Conservation (phyloP, 1,284 basidiomycete species). For the Leccinum brunneo-olivaceum region DNA sequence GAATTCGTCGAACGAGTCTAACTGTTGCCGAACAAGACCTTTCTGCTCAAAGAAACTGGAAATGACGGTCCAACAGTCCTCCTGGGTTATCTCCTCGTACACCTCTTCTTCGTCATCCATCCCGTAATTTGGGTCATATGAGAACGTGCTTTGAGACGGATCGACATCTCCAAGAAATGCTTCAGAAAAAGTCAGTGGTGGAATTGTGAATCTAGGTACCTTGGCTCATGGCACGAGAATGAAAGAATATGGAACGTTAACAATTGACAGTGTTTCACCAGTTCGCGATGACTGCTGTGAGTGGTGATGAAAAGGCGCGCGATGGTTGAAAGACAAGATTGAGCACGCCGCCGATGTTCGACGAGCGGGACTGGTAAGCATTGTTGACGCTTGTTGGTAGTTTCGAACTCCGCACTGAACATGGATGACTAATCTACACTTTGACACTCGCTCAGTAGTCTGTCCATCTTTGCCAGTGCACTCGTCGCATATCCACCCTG, state of each 20-base stretch:
- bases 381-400: conserved; percentile 25
- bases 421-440: conserved; percentile 11
- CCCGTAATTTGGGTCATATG: conserved; percentile 50
- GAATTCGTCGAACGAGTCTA: conserved; percentile 99
- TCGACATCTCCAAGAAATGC: conserved; percentile 36
- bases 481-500: conserved; percentile 55
- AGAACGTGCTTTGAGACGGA: conserved; percentile 43
- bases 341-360: conserved; percentile 15
- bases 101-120: conserved; percentile 60
- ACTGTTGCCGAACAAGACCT: conserved; percentile 95
- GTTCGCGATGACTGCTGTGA: neutral
- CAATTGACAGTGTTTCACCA: conserved; percentile 1
- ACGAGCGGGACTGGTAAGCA: conserved; percentile 20
- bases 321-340: conserved; percentile 9
- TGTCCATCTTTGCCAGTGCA: conserved; percentile 51
- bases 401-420: conserved; percentile 14
- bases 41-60: conserved; percentile 96
- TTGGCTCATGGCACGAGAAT: conserved; percentile 29
- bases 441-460: conserved; percentile 34
- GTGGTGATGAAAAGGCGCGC: neutral
- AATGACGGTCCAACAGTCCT: conserved; percentile 95
- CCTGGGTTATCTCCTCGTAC: conserved; percentile 79
- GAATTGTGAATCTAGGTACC: conserved; percentile 35
- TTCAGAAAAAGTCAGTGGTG: conserved; percentile 24
- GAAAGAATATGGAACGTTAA: neutral